A percentile compares a stretch with the other conserved stretches of the same genome.
Evolutionary conservation across 768 basidiomycete genomes (phyloP).

Genomic region (Multifurca ochricompacta): DNA sequence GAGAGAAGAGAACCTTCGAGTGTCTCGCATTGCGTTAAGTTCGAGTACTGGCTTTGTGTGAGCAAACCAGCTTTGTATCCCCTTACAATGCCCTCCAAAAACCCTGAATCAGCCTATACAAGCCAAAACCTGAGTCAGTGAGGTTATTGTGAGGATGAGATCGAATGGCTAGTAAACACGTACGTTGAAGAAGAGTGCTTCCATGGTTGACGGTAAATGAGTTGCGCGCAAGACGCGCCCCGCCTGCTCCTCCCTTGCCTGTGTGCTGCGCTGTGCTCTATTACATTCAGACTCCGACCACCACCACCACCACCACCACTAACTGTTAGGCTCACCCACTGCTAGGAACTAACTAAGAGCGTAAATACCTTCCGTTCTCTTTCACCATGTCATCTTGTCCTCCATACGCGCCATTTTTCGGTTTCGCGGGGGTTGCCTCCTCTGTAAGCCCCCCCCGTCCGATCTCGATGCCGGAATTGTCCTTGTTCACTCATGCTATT

Average conservation of each 20-base stretch:
- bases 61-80: constrained; percentile 94
- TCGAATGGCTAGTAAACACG: constrained; percentile 18
- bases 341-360: neutral
- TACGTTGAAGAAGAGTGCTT: constrained; percentile 88
- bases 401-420: constrained; percentile 96
- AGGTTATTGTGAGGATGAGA: constrained; percentile 13
- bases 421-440: constrained; percentile 92
- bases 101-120: constrained; percentile 60
- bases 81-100: constrained; percentile 74
- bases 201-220: constrained; percentile 41
- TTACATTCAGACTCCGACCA: constrained; percentile 22
- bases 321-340: neutral
- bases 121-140: constrained; percentile 24
- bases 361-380: neutral
- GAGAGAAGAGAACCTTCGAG: constrained; percentile 62
- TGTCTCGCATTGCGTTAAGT: constrained; percentile 94
- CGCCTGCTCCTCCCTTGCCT: neutral
- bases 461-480: too few relatives aligned
- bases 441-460: constrained; percentile 49
- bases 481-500: neutral
- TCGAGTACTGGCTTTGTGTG: constrained; percentile 82
- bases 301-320: neutral
- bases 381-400: constrained; percentile 48
- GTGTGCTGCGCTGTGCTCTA: neutral
- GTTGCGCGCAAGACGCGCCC: too few relatives aligned